Base-by-base conservation (phyloP, 2,329 filamentous ascomycete genomes). In the Aspergillus proliferans region DNA sequence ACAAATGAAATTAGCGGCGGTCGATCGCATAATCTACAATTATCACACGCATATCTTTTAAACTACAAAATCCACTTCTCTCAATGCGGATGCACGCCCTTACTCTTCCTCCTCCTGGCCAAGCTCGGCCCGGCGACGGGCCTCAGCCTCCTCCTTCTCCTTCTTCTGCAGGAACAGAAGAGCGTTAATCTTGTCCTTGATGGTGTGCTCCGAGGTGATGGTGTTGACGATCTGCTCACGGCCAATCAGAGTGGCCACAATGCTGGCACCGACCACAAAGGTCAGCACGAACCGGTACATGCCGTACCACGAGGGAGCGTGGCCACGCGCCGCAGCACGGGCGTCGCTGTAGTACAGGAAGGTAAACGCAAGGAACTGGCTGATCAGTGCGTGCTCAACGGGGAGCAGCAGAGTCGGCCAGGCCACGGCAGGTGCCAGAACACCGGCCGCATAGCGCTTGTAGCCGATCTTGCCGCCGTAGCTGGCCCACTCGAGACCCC, bases 231-330 rank as follows among this genome's bases (percentile, higher is more conserved):
- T 83, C 72, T 91, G 86, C 61, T 90, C 86, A 52, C 91, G 83
- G 38, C 88, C 89, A 54, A 96, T 80, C 57, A 96, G 74, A 54
- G 82, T 92, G 58, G 88, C 73, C 39, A 93, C 83, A 58, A 96
- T 92, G 54, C 86, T 85, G 40, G 82, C 76, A 36, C 92, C 91
- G 24, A 95, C 91, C 52, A 96, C 80, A 67, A 91, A 92, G 2
- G 92, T 96, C 59, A 96, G 77, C 7, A 95, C 85, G 70, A 95
- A 96, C 30, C 92, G 88, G 75, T 96, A 96, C 45, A 84, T 87
- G 51, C 78, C 80, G 68, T 95, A 96, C 91, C 91, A 96, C 34
- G 76, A 65, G 21, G 91, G 91, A 2, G 86, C 84, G 85, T 87
- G 93, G 56, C 90, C 91, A 38, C 77, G 76, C 46, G 79, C 78